A percentile compares a stretch with the other conserved stretches of the same genome.
phyloP scores from a whole-genome alignment of 164 flowering plant species.

The Buxus sempervirens region DNA sequence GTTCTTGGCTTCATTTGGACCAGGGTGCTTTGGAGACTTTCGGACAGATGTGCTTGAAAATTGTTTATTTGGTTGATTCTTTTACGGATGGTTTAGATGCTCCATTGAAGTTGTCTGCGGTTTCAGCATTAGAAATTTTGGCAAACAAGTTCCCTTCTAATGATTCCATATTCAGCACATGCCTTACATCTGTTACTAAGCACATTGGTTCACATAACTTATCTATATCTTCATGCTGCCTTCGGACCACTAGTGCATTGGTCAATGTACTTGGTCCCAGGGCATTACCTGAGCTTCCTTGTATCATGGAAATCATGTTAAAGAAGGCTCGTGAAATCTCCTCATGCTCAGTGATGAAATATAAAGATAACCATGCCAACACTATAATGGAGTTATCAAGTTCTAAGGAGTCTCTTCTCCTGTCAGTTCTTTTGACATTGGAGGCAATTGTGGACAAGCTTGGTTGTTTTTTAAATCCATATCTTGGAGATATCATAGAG shows the following conservation, averaged over 20 bases:
- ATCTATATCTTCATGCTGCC: slow-evolving; percentile 59
- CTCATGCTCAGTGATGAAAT: slow-evolving; percentile 8
- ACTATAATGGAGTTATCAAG: slow-evolving; percentile 12
- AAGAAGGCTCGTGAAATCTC: slow-evolving; percentile 28
- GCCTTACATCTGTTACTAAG: slow-evolving; percentile 55
- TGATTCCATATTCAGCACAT: slow-evolving; percentile 38
- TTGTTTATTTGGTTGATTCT: slow-evolving; percentile 54
- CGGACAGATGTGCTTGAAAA: slow-evolving; percentile 44
- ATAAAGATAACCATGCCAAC: slow-evolving; percentile 8
- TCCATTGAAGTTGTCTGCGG: slow-evolving; percentile 55
- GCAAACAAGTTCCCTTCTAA: slow-evolving; percentile 49
- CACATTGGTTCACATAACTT: slow-evolving; percentile 40
- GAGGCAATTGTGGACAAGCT: slow-evolving; percentile 77
- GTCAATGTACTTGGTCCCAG: slow-evolving; percentile 74
- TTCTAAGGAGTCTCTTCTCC: slow-evolving; percentile 37
- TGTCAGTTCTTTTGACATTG: slow-evolving; percentile 52
- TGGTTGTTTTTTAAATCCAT: slow-evolving; percentile 86
- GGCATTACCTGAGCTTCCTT: slow-evolving; percentile 71
- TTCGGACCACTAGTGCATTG: slow-evolving; percentile 63
- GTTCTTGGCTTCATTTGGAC: slow-evolving; percentile 46
- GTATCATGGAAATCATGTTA: slow-evolving; percentile 48
- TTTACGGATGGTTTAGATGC: slow-evolving; percentile 27
- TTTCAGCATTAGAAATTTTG: slow-evolving; percentile 72
- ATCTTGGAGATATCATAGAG: slow-evolving; percentile 57
- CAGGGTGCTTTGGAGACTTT: slow-evolving; percentile 43